These are phyloP conservation scores for Zasmidium cellare DNA, from an alignment of 2,329 filamentous ascomycete species.

Conservation along the genomic window DNA sequence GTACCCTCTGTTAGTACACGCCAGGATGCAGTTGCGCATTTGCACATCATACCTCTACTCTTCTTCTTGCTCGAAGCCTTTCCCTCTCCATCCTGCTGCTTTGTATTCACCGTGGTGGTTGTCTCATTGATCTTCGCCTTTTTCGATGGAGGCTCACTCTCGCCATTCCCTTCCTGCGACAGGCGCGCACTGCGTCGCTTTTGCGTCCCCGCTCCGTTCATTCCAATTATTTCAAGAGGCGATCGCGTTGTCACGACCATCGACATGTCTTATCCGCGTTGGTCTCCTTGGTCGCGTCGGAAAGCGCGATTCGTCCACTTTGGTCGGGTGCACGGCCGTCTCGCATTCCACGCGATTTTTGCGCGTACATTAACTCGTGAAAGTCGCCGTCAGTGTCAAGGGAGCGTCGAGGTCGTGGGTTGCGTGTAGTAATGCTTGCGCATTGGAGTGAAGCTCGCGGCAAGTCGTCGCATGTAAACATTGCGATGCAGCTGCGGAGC, in stretches of 20 bases:
- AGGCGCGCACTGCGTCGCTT: conserved; percentile 50
- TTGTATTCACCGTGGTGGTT: conserved; percentile 39
- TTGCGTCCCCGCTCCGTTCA: conserved; percentile 48
- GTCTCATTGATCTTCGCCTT: conserved; percentile 40
- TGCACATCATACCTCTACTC: conserved; percentile 31
- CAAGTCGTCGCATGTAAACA: background rate
- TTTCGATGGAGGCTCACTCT: conserved; percentile 47
- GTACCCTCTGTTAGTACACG: conserved; percentile 8
- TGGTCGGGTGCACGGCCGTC: background rate
- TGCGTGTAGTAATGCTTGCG: background rate
- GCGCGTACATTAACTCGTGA: background rate
- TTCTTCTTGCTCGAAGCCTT: conserved; percentile 38
- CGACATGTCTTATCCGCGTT: conserved; percentile 32
- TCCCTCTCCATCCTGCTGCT: conserved; percentile 29
- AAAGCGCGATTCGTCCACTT: background rate
- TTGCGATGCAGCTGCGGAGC: background rate
- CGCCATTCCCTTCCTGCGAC: conserved; percentile 42
- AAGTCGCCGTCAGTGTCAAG: background rate
- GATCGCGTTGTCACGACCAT: conserved; percentile 38
- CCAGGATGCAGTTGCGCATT: background rate
- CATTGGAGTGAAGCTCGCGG: background rate
- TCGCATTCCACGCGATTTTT: background rate
- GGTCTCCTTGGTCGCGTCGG: conserved; percentile 3
- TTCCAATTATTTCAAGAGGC: conserved; percentile 49
- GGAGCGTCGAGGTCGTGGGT: background rate